Conservation (phyloP, 257 asterid genomes). For the Nicotiana benthamiana region DNA sequence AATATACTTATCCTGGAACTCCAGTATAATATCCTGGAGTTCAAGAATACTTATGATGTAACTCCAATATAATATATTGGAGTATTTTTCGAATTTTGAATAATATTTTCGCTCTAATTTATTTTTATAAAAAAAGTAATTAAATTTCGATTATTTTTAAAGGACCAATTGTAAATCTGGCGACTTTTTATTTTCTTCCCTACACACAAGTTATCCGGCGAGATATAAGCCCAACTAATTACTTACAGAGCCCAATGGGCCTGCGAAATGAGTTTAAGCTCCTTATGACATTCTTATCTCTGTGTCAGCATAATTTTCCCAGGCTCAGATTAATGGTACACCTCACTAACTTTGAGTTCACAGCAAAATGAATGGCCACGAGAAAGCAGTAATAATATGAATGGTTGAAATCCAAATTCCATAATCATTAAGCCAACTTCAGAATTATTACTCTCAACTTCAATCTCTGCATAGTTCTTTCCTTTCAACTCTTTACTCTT, state of each 20-base stretch:
- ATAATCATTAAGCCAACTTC: background rate
- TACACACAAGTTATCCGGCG: no score
- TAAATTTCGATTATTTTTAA: no score
- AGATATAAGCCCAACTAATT: background rate
- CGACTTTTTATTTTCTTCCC: no score
- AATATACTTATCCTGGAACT: no score
- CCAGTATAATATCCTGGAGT: no score
- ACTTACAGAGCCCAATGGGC: background rate
- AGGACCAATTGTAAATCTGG: no score
- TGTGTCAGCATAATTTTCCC: background rate
- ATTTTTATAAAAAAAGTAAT: no score
- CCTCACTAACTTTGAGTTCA: background rate
- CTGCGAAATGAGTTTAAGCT: background rate
- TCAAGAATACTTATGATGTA: no score
- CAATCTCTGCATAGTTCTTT: background rate
- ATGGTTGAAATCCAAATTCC: background rate
- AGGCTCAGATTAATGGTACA: background rate
- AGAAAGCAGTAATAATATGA: conserved; percentile 4
- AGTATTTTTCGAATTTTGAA: no score
- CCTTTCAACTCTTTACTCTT: background rate
- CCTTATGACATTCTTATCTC: background rate
- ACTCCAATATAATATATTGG: no score
- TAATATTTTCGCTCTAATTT: no score
- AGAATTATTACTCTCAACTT: background rate
- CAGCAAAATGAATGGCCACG: background rate